Evolutionary conservation across 129 eudicot genomes (phyloP).

Genomic region (Centaurea solstitialis): DNA sequence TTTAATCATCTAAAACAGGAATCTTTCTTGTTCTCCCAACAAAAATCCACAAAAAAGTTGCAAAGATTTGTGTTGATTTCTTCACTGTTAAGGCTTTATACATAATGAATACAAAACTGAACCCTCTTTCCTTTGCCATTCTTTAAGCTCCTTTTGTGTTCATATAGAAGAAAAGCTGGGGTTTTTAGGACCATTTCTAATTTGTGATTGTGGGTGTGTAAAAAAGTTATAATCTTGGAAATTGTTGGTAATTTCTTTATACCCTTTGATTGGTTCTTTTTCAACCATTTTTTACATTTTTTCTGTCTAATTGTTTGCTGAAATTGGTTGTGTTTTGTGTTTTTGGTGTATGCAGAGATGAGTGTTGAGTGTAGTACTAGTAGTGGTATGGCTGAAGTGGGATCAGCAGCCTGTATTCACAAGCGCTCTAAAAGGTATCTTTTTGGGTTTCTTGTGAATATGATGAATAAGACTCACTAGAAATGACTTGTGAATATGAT

Average conservation of each 20-base stretch:
- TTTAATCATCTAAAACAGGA: slow-evolving; percentile 39
- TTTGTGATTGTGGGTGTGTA: slow-evolving; percentile 36
- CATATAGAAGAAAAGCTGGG: slow-evolving; percentile 34
- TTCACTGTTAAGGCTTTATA: slow-evolving; percentile 18
- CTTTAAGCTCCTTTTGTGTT: slow-evolving; percentile 23
- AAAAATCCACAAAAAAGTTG: slow-evolving; percentile 17
- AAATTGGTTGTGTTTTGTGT: slow-evolving; percentile 17
- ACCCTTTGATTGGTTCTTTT: background rate
- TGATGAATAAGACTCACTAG: slow-evolving; percentile 9
- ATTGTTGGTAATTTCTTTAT: slow-evolving; percentile 34
- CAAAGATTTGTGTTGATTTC: slow-evolving; percentile 24
- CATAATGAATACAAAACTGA: slow-evolving; percentile 5
- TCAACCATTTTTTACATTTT: background rate
- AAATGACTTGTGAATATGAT: slow-evolving; percentile 4
- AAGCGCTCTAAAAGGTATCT: slow-evolving; percentile 79
- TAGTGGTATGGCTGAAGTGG: slow-evolving; percentile 44
- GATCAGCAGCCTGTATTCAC: slow-evolving; percentile 46
- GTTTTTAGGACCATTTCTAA: slow-evolving; percentile 39
- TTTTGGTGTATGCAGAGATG: slow-evolving; percentile 50
- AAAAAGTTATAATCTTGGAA: slow-evolving; percentile 15
- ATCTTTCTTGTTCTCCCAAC: slow-evolving; percentile 29
- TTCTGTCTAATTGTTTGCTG: slow-evolving; percentile 1
- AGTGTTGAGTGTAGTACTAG: slow-evolving; percentile 55
- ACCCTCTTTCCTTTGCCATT: slow-evolving; percentile 14
- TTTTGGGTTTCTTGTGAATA: slow-evolving; percentile 6